Conservation (phyloP, 768 basidiomycete genomes). For the Royoungia palumana region DNA sequence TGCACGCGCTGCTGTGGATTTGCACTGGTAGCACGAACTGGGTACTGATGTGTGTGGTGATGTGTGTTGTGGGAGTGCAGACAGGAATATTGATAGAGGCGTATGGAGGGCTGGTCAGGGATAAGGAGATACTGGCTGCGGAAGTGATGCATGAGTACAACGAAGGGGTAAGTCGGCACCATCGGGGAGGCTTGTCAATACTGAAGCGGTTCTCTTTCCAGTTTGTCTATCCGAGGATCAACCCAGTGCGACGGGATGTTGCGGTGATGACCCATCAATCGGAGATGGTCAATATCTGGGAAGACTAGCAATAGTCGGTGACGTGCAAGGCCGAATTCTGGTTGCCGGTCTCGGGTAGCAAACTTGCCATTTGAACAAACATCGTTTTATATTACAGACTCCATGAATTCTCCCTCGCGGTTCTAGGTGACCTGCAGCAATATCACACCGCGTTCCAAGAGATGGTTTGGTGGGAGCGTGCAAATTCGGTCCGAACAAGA, state of each 20-base stretch:
- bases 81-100: conserved; percentile 39
- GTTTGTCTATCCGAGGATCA: conserved; percentile 83
- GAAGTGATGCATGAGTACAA: conserved; percentile 88
- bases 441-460: no score
- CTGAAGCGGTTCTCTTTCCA: conserved; percentile 27
- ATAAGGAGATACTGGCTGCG: conserved; percentile 67
- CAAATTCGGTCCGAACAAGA: no score
- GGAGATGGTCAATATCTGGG: conserved; percentile 45
- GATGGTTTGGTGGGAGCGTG: no score
- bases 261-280: conserved; percentile 85
- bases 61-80: conserved; percentile 65
- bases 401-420: no score
- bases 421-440: no score
- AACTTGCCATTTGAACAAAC: no score
- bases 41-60: conserved; percentile 66
- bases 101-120: conserved; percentile 67
- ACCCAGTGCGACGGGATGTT: conserved; percentile 72
- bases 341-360: no score
- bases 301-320: no score
- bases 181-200: neutral
- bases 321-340: no score
- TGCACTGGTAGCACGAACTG: conserved; percentile 69
- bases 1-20: conserved; percentile 71
- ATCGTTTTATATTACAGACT: no score
- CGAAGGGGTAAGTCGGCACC: conserved; percentile 50